Base-by-base conservation (phyloP, 2,329 filamentous ascomycete genomes). In the Sporothrix luriei region DNA sequence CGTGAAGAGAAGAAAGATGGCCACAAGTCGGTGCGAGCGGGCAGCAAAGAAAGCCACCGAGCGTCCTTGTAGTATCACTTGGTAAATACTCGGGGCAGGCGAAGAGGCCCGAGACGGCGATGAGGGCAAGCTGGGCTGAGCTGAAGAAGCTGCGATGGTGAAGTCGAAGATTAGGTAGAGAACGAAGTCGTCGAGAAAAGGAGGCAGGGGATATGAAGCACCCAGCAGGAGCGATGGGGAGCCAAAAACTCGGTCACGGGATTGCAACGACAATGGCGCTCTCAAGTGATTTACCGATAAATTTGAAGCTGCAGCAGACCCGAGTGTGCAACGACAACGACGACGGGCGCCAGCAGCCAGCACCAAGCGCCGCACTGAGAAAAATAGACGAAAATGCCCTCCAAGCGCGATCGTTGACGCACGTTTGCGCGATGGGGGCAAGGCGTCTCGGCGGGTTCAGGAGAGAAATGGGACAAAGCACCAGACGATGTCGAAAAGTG, bases 211-310 rank as follows among this genome's bases (percentile, higher is more conserved):
- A 13, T 40, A 33, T 29, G 38, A n/a, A 38, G 19, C 9, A 40
- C 24, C 4, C 48, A 38, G 14, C 43, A 59, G 6, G 40, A 69
- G 49, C 38, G 40, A 62, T 19, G 14, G 21, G 49, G 46, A 46
- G 52, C 61, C 33, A 33, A 33, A 33, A 66, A 29, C 16, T 40
- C 68, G 46, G 68, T 66, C 68, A 69, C 62, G 68, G 43, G 68
- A 59, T n/a, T 55, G 19, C 14, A 21, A 54, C 49, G 46, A 59
- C 24, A 40, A 19, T 46, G n/a, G 43, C 26, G 24, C 64, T 64
- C 49, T 21, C 51, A 51, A n/a, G 24, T 51, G 14, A 14, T 46
- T 68, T 61, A 13, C 21, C 14, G 13, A 16, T 67, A 21, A 5
- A 43, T 55, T 43, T 46, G 10, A 10, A 59, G 43, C 62, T 40